Percentiles rank a stretch among this genome's conserved stretches.
Conservation (phyloP, 1,139 yeast species). For the Pichia sp. region DNA sequence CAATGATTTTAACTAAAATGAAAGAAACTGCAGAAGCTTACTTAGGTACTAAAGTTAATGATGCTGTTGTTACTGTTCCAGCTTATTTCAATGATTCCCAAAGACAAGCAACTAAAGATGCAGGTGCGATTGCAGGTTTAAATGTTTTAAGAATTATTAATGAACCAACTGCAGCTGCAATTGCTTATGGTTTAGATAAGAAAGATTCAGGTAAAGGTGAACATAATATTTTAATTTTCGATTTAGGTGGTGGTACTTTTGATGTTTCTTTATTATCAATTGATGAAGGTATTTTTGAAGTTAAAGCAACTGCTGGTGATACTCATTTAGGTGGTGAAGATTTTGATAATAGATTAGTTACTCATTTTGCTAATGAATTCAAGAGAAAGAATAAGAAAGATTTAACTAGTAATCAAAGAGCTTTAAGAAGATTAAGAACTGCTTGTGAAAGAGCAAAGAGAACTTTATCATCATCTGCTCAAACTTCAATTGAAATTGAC, state of each 20-base stretch:
- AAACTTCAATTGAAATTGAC: constrained; percentile 95
- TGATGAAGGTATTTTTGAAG: constrained; percentile 95
- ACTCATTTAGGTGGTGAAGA: constrained; percentile 98
- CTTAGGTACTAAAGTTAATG: constrained; percentile 57
- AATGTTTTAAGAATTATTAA: constrained; percentile 55
- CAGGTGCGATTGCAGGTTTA: constrained; percentile 56
- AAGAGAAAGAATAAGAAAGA: constrained; percentile 81
- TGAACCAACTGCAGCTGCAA: constrained; percentile 61
- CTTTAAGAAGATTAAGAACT: constrained; percentile 93
- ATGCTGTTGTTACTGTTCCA: constrained; percentile 72
- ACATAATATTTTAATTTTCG: constrained; percentile 87
- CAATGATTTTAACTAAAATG: constrained; percentile 88
- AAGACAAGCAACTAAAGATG: constrained; percentile 60
- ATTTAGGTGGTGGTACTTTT: constrained; percentile 98
- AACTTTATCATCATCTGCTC: constrained; percentile 94
- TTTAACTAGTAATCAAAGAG: constrained; percentile 69
- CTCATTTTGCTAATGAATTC: constrained; percentile 74
- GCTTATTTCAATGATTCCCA: constrained; percentile 59
- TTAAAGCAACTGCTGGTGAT: constrained; percentile 97
- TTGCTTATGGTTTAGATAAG: constrained; percentile 63
- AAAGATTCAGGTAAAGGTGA: constrained; percentile 56
- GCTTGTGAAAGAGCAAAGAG: constrained; percentile 99
- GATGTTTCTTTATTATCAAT: constrained; percentile 91
- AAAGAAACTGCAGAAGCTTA: constrained; percentile 86
- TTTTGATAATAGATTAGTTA: constrained; percentile 76